Evolutionary conservation across 768 basidiomycete genomes (phyloP).

Genomic region (Peribolospora kevripleyi): DNA sequence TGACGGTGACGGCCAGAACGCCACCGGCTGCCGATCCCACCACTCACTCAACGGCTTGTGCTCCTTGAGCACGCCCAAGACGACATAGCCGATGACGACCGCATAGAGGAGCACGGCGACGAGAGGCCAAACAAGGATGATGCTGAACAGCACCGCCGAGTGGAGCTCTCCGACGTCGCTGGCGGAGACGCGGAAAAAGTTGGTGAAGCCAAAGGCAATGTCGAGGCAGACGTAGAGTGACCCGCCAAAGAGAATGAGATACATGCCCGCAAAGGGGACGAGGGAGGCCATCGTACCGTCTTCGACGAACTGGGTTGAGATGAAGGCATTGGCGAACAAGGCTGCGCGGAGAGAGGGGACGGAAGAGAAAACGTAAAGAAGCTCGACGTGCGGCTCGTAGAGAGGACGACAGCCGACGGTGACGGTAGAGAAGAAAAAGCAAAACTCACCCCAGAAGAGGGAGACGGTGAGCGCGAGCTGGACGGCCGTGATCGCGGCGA

Average conservation of each 20-base stretch:
- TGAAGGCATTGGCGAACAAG: conserved; percentile 22
- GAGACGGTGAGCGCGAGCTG: conserved; percentile 55
- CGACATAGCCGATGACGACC: conserved; percentile 53
- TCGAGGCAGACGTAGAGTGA: conserved; percentile 72
- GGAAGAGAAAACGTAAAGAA: background rate
- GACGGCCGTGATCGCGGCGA: conserved; percentile 47
- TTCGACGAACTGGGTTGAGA: conserved; percentile 49
- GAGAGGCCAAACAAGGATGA: conserved; percentile 57
- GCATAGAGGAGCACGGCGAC: conserved; percentile 44
- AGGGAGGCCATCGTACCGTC: conserved; percentile 44
- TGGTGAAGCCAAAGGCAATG: conserved; percentile 41
- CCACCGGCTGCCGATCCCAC: background rate
- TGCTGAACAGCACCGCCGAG: conserved; percentile 52
- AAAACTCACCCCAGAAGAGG: conserved; percentile 44
- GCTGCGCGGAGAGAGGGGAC: background rate
- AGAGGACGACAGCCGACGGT: too few relatives aligned
- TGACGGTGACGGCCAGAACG: background rate
- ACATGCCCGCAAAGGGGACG: background rate
- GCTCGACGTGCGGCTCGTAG: too few relatives aligned
- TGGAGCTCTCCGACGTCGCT: conserved; percentile 32
- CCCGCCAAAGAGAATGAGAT: conserved; percentile 31
- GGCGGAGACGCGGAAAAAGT: conserved; percentile 32
- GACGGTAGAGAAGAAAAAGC: background rate
- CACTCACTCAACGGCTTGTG: conserved; percentile 39
- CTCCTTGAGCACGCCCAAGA: conserved; percentile 51